Conservation (phyloP, 23 red algal species). For the Gracilariopsis chorda region DNA sequence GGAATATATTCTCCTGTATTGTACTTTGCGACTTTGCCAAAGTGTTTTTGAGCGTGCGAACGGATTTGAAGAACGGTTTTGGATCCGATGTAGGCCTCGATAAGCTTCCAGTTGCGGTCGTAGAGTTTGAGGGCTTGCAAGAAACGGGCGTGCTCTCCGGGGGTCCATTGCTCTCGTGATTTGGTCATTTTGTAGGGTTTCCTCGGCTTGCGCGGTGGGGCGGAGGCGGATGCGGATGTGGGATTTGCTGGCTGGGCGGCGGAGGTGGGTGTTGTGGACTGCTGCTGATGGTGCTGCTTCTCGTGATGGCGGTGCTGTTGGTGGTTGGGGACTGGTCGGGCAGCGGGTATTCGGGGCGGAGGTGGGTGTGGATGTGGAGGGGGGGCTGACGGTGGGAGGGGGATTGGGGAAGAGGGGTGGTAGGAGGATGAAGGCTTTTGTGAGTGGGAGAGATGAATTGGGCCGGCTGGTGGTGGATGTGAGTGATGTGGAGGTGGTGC, state of each 20-base stretch:
- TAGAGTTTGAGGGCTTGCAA: conserved; percentile 79
- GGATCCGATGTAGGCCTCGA: conserved; percentile 86
- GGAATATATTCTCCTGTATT: conserved; percentile 98
- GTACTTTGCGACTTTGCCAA: conserved; percentile 86
- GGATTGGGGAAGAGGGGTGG: not conserved
- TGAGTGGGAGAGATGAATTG: not conserved
- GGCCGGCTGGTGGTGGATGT: not conserved
- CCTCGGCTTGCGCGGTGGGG: conserved; percentile 49
- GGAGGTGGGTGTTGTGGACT: not conserved
- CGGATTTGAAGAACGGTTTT: conserved; percentile 98
- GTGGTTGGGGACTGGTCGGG: not conserved
- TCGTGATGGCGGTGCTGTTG: not conserved
- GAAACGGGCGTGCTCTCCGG: conserved; percentile 94
- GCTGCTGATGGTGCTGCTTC: not conserved
- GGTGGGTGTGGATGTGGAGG: not conserved
- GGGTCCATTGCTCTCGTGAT: conserved; percentile 81
- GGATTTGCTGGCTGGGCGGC: not conserved
- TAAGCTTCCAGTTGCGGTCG: conserved; percentile 93
- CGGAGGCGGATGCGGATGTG: not conserved
- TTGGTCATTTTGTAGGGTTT: conserved; percentile 94
- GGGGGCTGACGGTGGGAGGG: not conserved
- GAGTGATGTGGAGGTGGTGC: not conserved
- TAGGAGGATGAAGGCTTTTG: not conserved
- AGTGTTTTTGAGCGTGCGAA: conserved; percentile 96
- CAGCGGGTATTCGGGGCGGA: not conserved